Base-by-base conservation (phyloP, 345 rosid species). In the Acer yangbiense region DNA sequence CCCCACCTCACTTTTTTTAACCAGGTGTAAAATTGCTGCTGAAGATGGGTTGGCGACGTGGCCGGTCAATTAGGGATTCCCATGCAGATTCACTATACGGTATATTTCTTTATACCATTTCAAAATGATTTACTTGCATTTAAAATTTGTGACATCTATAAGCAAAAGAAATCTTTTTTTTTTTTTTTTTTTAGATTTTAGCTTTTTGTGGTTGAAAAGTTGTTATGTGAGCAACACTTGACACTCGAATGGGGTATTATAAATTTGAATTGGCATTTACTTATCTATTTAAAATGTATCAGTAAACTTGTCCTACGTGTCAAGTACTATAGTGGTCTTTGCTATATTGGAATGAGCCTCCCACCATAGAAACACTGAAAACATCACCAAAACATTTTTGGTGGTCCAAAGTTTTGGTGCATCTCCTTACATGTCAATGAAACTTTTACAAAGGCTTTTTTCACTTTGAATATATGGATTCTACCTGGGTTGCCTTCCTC, bases 31-130 rank as follows among this genome's bases (percentile, higher is more conserved):
- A 89, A 82, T 89, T 96, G 78, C 89, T 96, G 80, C 78, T 87
- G 78, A 96, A 91, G 87, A 92, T 96, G 98, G 98, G 98, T 81
- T 96, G 99, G 99, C 89, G 93, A 62, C 97, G 79, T 46, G 97
- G 97, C 60, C 95, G 85, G 83, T 88, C 98, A 46, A 87, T 94
- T 77, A 94, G 89, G 84, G 97, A 90, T 76, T 89, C 89, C 35
- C 85, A 79, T 72, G 82, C 90, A 73, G 86, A 82, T 82, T 85
- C 91, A 46, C 82, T 85, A 46, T 85, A 86, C 72, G 91, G 96
- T 90, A 81, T 69, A 60, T 79, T 75, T 72, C 62, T 25, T 43
- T 29, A 14, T 29, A 43, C 7, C n/a, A 23, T 69, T 52, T 58
- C 41, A 39, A 57, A 4, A 63, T 39, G 3, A 69, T 20, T 73